Evolutionary conservation across 1,284 basidiomycete species (phyloP), one percentile per base, ranked within the genome.

Genomic region (Ceratobasidium sp.): DNA sequence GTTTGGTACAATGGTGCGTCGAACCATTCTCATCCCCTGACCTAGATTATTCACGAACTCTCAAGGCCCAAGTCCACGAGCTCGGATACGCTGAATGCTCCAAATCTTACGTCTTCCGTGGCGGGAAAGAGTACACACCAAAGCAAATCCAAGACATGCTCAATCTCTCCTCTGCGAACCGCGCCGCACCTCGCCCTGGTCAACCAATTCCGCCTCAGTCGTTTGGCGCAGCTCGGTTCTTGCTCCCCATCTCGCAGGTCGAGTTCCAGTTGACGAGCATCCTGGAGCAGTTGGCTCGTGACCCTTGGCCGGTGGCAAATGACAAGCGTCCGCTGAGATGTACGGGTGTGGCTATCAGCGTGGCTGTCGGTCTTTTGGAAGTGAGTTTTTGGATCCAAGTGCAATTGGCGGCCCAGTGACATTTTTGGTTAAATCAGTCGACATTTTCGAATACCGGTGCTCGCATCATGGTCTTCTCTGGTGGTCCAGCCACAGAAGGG

Each of bases 61-160:
- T 74, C 39, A 74, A 97, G 94, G 88, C 97, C 6, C 96, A 98
- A 91, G 96, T 99, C 0, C 97, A 99, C 81, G 97, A 99, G 83
- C 92, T 99, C 61, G 96, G 96, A 36, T 99, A 98, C 79, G 89
- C 91, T 1, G 93, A 96, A 79, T 99, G 96, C 84, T 94, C 90
- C 82, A 99, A 99, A 82, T 96, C 96, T 4, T 99, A 97, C 81
- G 97, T 99, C 74, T 99, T 99, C 89, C 92, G 97, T 43, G 97
- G 97, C 65, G 93, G 93, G n/a, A 99, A 99, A 83, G 97, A 99
- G 79, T 99, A 99, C 81, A 84, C 91, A 72, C 91, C 95, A 72
- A 99, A 99, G 84, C 94, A 96, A 78, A 98, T 99, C 77, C 94
- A 96, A 82, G 97, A 98, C 78, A 99, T 99, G 97, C 92, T 99